These are phyloP conservation scores for Entamoeba dispar DNA, from an alignment of 208 protist genomes.

Conservation along the genomic window DNA sequence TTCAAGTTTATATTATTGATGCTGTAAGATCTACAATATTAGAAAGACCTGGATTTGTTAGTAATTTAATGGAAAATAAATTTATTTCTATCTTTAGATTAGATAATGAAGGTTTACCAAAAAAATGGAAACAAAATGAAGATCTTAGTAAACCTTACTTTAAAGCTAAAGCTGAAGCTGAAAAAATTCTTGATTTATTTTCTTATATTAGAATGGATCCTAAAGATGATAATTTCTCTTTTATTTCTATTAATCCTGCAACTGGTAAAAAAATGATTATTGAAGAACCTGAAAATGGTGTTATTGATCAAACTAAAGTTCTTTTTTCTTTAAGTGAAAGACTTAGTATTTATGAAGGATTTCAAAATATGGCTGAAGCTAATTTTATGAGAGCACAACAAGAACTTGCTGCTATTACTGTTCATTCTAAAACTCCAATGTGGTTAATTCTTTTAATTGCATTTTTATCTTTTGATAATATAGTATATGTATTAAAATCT, in stretches of 20 bases:
- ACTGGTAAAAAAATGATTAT: neutral
- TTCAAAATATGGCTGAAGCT: neutral
- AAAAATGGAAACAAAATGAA: neutral
- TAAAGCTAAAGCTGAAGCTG: neutral
- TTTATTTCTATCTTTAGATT: neutral
- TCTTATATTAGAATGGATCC: neutral
- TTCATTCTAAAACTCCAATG: neutral
- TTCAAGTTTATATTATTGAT: neutral
- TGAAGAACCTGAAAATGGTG: neutral
- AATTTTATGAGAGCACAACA: neutral
- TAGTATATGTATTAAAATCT: neutral
- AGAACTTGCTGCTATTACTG: neutral
- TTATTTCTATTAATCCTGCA: neutral
- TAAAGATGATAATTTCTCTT: neutral
- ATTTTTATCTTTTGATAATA: neutral
- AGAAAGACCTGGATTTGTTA: neutral
- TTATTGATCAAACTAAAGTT: neutral
- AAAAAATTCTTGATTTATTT: neutral
- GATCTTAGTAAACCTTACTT: neutral
- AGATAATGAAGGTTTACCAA: neutral
- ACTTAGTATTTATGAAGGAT: neutral
- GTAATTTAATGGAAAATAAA: neutral
- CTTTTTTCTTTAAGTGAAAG: neutral
- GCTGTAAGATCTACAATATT: neutral
- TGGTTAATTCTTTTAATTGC: neutral